Base-by-base conservation (phyloP, 305 asterid genomes). In the Ilex paraguariensis region DNA sequence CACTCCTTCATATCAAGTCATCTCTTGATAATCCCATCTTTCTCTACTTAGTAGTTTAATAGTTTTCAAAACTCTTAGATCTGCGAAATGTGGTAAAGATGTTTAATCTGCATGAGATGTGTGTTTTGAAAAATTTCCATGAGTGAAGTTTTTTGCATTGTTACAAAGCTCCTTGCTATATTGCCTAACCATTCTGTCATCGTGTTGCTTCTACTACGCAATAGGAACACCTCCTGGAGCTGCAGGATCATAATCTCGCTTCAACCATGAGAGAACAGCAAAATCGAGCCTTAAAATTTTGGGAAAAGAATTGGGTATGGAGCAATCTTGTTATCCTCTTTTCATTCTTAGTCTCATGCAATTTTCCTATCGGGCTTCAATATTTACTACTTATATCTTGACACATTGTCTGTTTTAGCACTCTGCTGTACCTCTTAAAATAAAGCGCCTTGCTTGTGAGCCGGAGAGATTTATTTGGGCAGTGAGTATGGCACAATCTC, bases 381-480 rank as follows among this genome's bases (percentile, higher is more conserved):
- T 60, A 59, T 52, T 21, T 59, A 32, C 31, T 64, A 62, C 36
- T 65, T 52, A 57, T 46, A 62, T 55, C 62, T 73, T 72, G 66
- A 59, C 75, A 13, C 54, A 51, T 56, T 52, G 59, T 67, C 64
- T 59, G 52, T 71, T 33, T 63, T 82, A 90, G 99, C 92, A 93
- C 78, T 86, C 97, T 68, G 87, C 86, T 55, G 95, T 82, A 33
- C 97, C 97, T 61, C 95, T 93, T 66, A 90, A 93, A 75, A 64
- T 93, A 64, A 87, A 80, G 77, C 90, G 99, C 66, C 99, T 93
- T 69, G 96, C 96, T 62, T 78, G 15, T 66, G 99, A 93, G 66
- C 94, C 95, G 4, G 95, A 90, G 81, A 90, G 96, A 82, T 93
- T 93, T 74, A 57, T 87, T 56, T 93, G 99, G 99, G 99, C 99